Evolutionary conservation across 768 basidiomycete genomes (phyloP), one percentile per base, ranked within the genome.

Genomic region (Tylopilus rubrobrunneus): DNA sequence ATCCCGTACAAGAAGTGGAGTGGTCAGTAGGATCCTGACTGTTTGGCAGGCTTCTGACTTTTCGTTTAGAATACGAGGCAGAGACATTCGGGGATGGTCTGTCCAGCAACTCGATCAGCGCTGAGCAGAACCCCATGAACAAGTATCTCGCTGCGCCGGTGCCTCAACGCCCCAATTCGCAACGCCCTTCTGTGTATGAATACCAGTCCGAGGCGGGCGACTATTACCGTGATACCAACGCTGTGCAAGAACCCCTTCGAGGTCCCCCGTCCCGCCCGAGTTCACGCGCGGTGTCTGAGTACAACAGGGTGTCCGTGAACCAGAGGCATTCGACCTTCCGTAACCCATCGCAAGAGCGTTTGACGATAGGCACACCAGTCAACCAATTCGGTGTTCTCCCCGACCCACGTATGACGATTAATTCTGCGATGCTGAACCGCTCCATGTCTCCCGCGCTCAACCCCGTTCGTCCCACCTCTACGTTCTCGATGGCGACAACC

Each of bases 1-100:
- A 87, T 89, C 52, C 86, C 86, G 5, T 77, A 87, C 64, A 82
- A 82, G 73, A 84, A 80, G 58, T 89, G 87, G 72, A 81, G 78
- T 57, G 85, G 84, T 84, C 63, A 42, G 83, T 75, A 15, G 5
- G 4, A 28, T 47, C 1, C 2, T 36, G 25, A 21, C 34, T 41
- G 3, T 40, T 45, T 29, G 19, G 47, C 54, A 6, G 12, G 25
- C 41, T 36, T 48, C 46, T 70, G 41, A 71, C 51, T 9, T 19
- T 36, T 25, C 19, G 7, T 46, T 1, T 68, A 84, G 85, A 85
- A 59, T 85, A 86, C 65, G 84, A 87, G 62, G 75, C 80, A 3
- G 82, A 86, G 60, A 75, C 75, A 4, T 85, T 78, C 78, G 85
- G 78, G 63, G 53, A 78, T 31, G 59, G 66, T 43, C 59, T 66